phyloP scores from a whole-genome alignment of 257 asterid species.

The Solanum infundibuliforme region DNA sequence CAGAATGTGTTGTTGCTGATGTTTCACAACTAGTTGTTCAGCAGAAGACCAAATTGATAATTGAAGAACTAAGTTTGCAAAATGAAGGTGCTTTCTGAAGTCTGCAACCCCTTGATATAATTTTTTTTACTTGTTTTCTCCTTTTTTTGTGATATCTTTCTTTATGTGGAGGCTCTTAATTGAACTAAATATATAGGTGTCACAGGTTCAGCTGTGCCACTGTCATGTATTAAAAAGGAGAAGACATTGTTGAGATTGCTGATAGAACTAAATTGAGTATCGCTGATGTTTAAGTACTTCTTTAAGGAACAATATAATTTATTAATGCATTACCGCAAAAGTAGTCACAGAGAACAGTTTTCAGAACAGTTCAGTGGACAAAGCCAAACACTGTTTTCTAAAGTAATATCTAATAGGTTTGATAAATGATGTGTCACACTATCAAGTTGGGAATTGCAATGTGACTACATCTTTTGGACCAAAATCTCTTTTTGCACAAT shows the following conservation, averaged over 20 bases:
- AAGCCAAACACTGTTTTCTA: not conserved
- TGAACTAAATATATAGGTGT: not conserved
- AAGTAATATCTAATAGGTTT: not conserved
- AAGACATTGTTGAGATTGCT: not conserved
- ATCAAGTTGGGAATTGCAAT: not conserved
- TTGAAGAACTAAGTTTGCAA: slow-evolving; percentile 13
- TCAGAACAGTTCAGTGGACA: not conserved
- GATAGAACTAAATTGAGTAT: not conserved
- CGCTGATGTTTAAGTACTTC: not conserved
- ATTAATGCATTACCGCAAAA: not conserved
- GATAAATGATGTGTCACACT: not conserved
- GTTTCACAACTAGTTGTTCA: slow-evolving; percentile 8
- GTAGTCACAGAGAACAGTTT: not conserved
- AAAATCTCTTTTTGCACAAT: not conserved
- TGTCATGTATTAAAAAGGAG: not conserved
- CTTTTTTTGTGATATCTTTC: not conserved
- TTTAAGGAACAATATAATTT: not conserved
- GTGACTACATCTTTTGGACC: not conserved
- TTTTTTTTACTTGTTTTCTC: not conserved
- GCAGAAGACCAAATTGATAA: slow-evolving; percentile 5
- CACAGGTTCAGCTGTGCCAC: not conserved
- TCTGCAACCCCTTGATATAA: not conserved
- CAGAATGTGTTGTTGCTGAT: slow-evolving; percentile 8
- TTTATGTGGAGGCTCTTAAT: not conserved
- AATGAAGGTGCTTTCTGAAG: slow-evolving; percentile 31